Evolutionary conservation across 768 basidiomycete genomes (phyloP).

Genomic region (Boletus insuetus): DNA sequence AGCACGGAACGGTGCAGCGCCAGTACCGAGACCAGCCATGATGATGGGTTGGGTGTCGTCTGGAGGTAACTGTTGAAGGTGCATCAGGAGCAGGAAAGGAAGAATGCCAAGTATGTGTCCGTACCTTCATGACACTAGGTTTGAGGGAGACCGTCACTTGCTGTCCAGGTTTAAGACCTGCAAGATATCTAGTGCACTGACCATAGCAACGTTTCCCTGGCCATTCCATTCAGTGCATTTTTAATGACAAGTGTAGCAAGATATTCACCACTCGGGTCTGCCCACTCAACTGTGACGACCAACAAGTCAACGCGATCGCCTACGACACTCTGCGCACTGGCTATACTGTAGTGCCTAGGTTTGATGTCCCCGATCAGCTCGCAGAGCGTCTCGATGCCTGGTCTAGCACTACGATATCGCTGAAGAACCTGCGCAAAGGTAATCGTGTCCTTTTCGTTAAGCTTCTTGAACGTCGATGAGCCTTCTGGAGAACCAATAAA

Average conservation of each 20-base stretch:
- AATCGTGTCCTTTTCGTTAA: conserved; percentile 92
- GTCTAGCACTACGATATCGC: conserved; percentile 74
- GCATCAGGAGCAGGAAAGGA: conserved; percentile 7
- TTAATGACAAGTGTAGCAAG: not conserved
- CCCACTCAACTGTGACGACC: conserved; percentile 96
- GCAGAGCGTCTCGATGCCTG: conserved; percentile 81
- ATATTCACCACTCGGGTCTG: conserved; percentile 70
- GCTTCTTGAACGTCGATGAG: conserved; percentile 88
- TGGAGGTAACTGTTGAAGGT: conserved; percentile 65
- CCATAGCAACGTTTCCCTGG: conserved; percentile 78
- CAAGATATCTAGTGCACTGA: conserved; percentile 95
- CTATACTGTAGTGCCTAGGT: conserved; percentile 97
- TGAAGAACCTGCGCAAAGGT: conserved; percentile 86
- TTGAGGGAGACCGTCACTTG: conserved; percentile 97
- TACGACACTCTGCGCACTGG: conserved; percentile 91
- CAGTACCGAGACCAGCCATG: conserved; percentile 98
- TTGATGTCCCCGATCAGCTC: conserved; percentile 93
- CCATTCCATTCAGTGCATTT: conserved; percentile 4
- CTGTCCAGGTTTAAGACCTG: conserved; percentile 77
- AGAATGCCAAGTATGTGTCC: conserved; percentile 13
- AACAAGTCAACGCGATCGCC: conserved; percentile 93
- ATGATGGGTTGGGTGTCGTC: conserved; percentile 86
- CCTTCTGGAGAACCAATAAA: conserved; percentile 97
- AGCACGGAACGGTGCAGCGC: conserved; percentile 98
- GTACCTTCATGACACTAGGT: conserved; percentile 98